phyloP scores from a whole-genome alignment of 164 flowering plant species.

The Warburgia ugandensis region DNA sequence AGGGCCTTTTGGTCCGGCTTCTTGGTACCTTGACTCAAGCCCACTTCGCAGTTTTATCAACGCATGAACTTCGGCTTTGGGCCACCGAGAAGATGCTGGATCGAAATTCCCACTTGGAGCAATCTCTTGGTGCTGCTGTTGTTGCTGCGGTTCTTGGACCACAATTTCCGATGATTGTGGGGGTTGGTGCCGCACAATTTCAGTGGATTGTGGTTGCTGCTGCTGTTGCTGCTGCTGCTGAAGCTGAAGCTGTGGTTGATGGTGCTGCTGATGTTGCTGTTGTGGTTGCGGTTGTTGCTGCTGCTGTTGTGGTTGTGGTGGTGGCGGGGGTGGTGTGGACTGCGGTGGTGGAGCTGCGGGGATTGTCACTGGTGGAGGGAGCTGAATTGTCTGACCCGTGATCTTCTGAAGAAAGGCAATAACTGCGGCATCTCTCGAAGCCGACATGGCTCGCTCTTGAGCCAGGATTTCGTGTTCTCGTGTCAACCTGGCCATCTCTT shows the following conservation, averaged over 20 bases:
- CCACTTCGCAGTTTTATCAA: constrained; percentile 49
- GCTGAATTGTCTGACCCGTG: constrained; percentile 44
- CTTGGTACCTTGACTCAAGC: constrained; percentile 49
- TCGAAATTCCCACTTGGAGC: constrained; percentile 24
- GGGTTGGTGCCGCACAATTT: constrained; percentile 17
- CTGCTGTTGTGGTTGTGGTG: constrained; percentile 9
- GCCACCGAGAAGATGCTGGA: constrained; percentile 55
- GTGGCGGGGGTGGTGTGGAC: constrained; percentile 10
- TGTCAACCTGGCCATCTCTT: constrained; percentile 48
- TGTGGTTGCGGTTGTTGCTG: constrained; percentile 9
- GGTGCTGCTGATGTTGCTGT: constrained; percentile 12
- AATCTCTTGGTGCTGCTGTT: constrained; percentile 17
- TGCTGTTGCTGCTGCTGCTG: constrained; percentile 12
- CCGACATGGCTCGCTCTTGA: constrained; percentile 58
- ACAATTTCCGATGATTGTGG: constrained; percentile 20
- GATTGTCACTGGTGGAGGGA: constrained; percentile 8
- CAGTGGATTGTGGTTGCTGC: constrained; percentile 6
- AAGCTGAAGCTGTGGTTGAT: too few species aligned
- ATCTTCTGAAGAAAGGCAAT: constrained; percentile 55
- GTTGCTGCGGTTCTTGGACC: constrained; percentile 28
- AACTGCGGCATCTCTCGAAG: constrained; percentile 61
- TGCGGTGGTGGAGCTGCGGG: constrained; percentile 18
- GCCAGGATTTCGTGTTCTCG: constrained; percentile 57
- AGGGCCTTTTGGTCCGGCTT: constrained; percentile 59
- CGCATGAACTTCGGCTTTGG: constrained; percentile 51